phyloP scores from a whole-genome alignment of 768 basidiomycete species.

The Multifurca ochricompacta region DNA sequence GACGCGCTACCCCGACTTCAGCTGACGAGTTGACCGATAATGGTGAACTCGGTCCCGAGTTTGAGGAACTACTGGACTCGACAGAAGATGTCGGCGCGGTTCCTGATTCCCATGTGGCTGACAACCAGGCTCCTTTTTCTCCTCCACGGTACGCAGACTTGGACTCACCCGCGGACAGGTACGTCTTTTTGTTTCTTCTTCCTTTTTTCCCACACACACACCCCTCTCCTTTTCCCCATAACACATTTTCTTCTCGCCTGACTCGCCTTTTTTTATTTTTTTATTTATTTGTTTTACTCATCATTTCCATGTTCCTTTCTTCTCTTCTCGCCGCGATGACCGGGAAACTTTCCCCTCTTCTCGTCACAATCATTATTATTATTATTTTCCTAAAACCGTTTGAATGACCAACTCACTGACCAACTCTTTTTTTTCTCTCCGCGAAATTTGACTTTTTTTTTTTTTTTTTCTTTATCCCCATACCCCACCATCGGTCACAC shows the following conservation, averaged over 20 bases:
- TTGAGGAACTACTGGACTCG: constrained; percentile 14
- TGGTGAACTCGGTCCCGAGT: constrained; percentile 25
- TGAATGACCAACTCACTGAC: neutral
- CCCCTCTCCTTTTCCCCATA: neutral
- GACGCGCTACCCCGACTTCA: constrained; percentile 1
- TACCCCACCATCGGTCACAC: neutral
- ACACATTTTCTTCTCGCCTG: no score
- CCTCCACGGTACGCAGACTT: constrained; percentile 48
- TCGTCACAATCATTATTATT: neutral
- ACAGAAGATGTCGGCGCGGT: constrained; percentile 16
- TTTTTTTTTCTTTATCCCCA: neutral
- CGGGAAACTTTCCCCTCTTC: neutral
- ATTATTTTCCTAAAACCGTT: neutral
- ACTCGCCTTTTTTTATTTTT: no score
- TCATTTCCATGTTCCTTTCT: no score
- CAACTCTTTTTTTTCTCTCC: neutral
- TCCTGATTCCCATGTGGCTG: constrained; percentile 4
- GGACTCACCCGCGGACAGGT: constrained; percentile 55
- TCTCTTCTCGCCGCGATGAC: constrained; percentile 14
- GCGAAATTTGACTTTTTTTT: neutral
- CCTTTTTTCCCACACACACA: neutral
- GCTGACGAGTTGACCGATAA: constrained; percentile 18
- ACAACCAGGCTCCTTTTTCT: neutral
- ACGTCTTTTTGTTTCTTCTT: constrained; percentile 26
- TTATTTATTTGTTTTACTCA: no score